Percentiles rank a stretch among this genome's conserved stretches.
These are phyloP conservation scores for Moricandia arvensis DNA, from an alignment of 345 rosid genomes.

Conservation along the genomic window DNA sequence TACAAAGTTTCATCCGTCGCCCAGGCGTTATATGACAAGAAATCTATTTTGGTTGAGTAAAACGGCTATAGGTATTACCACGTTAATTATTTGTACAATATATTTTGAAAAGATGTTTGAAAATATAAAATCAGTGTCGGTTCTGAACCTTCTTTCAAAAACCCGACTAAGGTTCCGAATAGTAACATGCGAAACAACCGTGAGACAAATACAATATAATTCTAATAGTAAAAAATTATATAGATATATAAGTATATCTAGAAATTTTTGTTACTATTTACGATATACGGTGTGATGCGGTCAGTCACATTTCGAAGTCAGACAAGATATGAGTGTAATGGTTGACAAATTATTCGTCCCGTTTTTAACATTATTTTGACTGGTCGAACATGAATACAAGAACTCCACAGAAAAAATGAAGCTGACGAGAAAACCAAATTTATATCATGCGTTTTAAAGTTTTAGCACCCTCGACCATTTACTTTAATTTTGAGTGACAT, in stretches of 20 bases:
- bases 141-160: too few relatives aligned
- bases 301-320: too few relatives aligned
- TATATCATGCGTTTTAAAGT: not conserved
- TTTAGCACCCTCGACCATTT: not conserved
- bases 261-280: too few relatives aligned
- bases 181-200: too few relatives aligned
- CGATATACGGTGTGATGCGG: too few relatives aligned
- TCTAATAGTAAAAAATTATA: too few relatives aligned
- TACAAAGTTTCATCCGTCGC: not conserved
- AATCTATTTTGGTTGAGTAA: slow-evolving; percentile 11
- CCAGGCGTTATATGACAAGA: not conserved
- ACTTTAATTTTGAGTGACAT: not conserved
- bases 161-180: too few relatives aligned
- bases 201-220: too few relatives aligned
- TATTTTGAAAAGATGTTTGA: too few relatives aligned
- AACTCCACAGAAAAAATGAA: not conserved
- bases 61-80: slow-evolving; percentile 10
- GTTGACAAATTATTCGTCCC: not conserved
- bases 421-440: not conserved
- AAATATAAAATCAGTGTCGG: too few relatives aligned
- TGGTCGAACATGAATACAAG: not conserved
- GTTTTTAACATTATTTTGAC: not conserved
- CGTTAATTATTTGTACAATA: not conserved
- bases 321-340: too few relatives aligned
- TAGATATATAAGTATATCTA: too few relatives aligned